Evolutionary conservation across 2,329 filamentous ascomycete genomes (phyloP).

Genomic region (Monosporascus sp.): DNA sequence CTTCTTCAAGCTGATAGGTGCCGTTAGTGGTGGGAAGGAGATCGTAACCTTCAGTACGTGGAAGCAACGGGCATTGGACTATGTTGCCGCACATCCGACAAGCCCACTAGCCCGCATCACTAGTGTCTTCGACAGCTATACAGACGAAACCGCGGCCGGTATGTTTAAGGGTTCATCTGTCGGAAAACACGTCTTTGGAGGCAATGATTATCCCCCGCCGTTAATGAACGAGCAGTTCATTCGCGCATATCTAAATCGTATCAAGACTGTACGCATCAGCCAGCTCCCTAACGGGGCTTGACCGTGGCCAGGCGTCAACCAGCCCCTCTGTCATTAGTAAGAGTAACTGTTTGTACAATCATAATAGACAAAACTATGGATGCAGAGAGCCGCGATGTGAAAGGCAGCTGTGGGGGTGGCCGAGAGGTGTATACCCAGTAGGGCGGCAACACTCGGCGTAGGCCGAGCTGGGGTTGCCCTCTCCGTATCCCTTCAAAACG

Average conservation of each 20-base stretch:
- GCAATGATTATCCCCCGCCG: constrained; percentile 16
- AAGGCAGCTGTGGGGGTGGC: too few species aligned
- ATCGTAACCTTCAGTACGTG: constrained; percentile 17
- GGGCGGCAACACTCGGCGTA: too few species aligned
- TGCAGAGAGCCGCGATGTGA: too few species aligned
- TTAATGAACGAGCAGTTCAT: constrained; percentile 11
- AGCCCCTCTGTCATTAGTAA: too few species aligned
- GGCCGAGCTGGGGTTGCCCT: too few species aligned
- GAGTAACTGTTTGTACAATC: too few species aligned
- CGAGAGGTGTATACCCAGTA: too few species aligned
- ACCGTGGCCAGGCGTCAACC: too few species aligned
- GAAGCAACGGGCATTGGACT: constrained; percentile 17
- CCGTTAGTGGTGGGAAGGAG: constrained; percentile 9
- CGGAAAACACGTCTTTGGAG: constrained; percentile 18
- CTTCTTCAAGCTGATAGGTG: constrained; percentile 18
- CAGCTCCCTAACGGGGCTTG: too few species aligned
- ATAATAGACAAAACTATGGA: too few species aligned
- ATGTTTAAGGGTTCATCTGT: constrained; percentile 19
- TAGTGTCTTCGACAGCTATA: constrained; percentile 19
- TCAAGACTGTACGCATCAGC: neutral
- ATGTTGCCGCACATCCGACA: constrained; percentile 12
- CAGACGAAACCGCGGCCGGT: constrained; percentile 15
- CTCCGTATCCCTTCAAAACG: too few species aligned
- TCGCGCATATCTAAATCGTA: constrained; percentile 6
- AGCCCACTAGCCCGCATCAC: constrained; percentile 20